Evolutionary conservation across 371 early-diverging fungal species (phyloP), one percentile per base, ranked within the genome.

Genomic region (Mucor saturninus): DNA sequence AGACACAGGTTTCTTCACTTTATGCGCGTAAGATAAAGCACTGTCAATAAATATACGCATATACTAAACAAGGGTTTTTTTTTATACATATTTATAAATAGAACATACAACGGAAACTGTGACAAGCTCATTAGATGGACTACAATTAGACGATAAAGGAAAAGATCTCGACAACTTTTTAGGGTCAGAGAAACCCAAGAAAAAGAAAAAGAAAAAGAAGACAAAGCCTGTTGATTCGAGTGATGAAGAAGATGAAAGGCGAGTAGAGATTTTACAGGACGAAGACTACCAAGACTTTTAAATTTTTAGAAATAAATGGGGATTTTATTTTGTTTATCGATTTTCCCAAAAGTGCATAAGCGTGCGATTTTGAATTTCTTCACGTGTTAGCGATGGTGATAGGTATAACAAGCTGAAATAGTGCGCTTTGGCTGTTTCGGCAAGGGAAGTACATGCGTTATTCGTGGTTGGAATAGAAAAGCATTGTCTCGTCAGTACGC

Each of bases 1-100:
- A 77, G 46, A 74, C 64, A 1, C 64, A 81, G 37, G 77, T 79
- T 2, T 74, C 72, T 8, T 75, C 82, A 3, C 51, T 81, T 0
- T 79, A 81, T 61, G 54, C 71, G 45, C 38, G 81, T 77, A 63
- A 56, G 37, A 21, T 21, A 21, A 21, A 21, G 21, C 21, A 21
- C 21, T 21, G 21, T 21, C 21, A 21, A 1, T 21, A 21, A 21
- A 21, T 21, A 21, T 21, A 21, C 13, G 2, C 3, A 11, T 26
- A 9, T 4, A 26, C 13, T 4, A 4, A 13, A 50, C 21, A 11
- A 6, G 1, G 3, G 13, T 4, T 40, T 13, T 31, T 35, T 35
- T 28, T n/a, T 51, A 10, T 50, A 42, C 1, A 4, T 35, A 29
- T 11, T 53, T 2, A 32, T 28, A 51, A 46, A 43, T 31, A 65